These are phyloP conservation scores for Suhomyces pyralidae DNA, from an alignment of 805 yeast species.

Conservation along the genomic window DNA sequence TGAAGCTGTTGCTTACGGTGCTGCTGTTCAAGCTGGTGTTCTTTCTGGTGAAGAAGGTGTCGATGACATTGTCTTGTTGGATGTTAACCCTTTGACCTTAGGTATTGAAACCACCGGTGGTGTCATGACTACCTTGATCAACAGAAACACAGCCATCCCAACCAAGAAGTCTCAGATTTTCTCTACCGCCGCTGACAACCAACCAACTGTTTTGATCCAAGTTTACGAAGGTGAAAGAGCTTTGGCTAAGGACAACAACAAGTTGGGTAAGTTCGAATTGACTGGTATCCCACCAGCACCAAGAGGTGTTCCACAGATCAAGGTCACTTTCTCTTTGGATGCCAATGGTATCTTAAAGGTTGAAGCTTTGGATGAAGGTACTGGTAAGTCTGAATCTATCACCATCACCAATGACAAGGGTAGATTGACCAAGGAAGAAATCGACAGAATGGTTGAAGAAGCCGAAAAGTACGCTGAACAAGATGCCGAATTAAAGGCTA, in stretches of 20 bases:
- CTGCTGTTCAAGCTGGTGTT: slow-evolving; percentile 99
- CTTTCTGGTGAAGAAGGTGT: slow-evolving; percentile 95
- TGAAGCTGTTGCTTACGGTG: slow-evolving; percentile 57
- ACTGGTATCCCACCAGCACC: slow-evolving; percentile 97
- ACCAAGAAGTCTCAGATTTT: slow-evolving; percentile 98
- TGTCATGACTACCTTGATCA: slow-evolving; percentile 97
- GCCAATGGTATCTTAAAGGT: slow-evolving; percentile 99
- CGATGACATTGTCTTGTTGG: slow-evolving; percentile 91
- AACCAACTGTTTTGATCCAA: slow-evolving; percentile 98
- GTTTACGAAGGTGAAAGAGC: slow-evolving; percentile 99
- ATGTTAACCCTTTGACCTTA: slow-evolving; percentile 96
- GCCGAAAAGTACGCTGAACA: slow-evolving; percentile 80
- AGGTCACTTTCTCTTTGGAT: slow-evolving; percentile 98
- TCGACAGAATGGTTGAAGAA: slow-evolving; percentile 97
- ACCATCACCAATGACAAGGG: slow-evolving; percentile 99
- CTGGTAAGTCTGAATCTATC: slow-evolving; percentile 97
- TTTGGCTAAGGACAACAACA: slow-evolving; percentile 95
- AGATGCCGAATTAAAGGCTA: slow-evolving; percentile 44
- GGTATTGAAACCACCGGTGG: slow-evolving; percentile 99
- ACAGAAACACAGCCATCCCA: slow-evolving; percentile 99
- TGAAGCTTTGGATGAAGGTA: slow-evolving; percentile 97
- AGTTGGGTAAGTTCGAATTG: slow-evolving; percentile 97
- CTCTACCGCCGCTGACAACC: slow-evolving; percentile 98
- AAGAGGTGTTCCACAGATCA: slow-evolving; percentile 99
- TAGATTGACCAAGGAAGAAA: slow-evolving; percentile 93